A percentile compares a stretch with the other conserved stretches of the same genome.
phyloP scores from a whole-genome alignment of 179 eudicot genomes.

The Vitellaria paradoxa region DNA sequence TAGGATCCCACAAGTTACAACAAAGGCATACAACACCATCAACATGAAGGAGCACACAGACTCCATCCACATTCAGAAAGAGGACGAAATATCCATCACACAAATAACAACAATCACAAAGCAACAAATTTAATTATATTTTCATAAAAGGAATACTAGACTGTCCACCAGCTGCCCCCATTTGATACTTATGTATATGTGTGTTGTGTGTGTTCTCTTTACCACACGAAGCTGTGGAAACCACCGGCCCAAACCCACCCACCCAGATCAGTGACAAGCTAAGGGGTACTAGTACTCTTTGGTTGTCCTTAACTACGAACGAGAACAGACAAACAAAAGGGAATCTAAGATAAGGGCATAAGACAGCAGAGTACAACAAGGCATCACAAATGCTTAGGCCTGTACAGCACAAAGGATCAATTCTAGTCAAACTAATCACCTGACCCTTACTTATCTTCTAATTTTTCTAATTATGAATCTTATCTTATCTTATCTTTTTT shows the following conservation, averaged over 20 bases:
- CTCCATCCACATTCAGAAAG: too few species aligned
- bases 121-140: neutral
- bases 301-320: neutral
- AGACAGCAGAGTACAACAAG: constrained; percentile 13
- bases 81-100: too few species aligned
- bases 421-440: constrained; percentile 28
- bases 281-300: neutral
- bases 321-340: constrained; percentile 22
- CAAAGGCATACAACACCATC: too few species aligned
- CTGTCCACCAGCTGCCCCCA: constrained; percentile 4
- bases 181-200: neutral
- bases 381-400: constrained; percentile 19
- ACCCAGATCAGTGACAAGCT: constrained; percentile 10
- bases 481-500: neutral
- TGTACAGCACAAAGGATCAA: constrained; percentile 29
- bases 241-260: constrained; percentile 9
- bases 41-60: too few species aligned
- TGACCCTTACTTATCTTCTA: constrained; percentile 14
- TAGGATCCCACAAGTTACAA: too few species aligned
- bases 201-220: too few species aligned
- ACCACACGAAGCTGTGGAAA: constrained; percentile 3
- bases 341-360: constrained; percentile 18
- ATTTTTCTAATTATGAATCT: constrained; percentile 11
- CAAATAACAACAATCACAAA: too few species aligned
- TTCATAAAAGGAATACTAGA: neutral